Evolutionary conservation across 352 stramenopile genomes (phyloP).

Genomic region (Phytophthora multivora): DNA sequence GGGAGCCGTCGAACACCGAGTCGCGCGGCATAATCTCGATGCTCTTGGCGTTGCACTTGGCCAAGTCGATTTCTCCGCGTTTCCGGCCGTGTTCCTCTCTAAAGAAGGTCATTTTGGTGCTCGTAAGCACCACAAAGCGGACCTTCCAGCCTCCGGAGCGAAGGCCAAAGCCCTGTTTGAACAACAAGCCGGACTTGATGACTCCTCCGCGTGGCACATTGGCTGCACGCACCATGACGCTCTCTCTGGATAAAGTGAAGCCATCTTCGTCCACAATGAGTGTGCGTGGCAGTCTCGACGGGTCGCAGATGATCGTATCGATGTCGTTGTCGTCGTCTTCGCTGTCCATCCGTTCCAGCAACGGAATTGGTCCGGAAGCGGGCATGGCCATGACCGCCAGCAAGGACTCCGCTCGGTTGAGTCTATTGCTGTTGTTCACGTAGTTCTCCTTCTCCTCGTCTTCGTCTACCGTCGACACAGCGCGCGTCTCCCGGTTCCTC

Average conservation of each 20-base stretch:
- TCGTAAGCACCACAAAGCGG: slow-evolving; percentile 71
- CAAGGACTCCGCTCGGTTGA: slow-evolving; percentile 31
- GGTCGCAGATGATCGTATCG: slow-evolving; percentile 67
- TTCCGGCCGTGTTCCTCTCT: slow-evolving; percentile 70
- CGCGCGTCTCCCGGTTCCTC: slow-evolving; percentile 10
- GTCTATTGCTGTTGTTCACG: slow-evolving; percentile 11
- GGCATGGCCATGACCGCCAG: slow-evolving; percentile 48
- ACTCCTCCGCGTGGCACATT: slow-evolving; percentile 41
- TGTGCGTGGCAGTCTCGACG: slow-evolving; percentile 52
- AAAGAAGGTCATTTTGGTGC: slow-evolving; percentile 72
- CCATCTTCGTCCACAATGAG: slow-evolving; percentile 76
- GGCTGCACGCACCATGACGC: slow-evolving; percentile 49
- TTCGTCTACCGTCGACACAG: slow-evolving; percentile 26
- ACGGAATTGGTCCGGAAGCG: slow-evolving; percentile 39
- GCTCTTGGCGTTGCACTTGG: slow-evolving; percentile 63
- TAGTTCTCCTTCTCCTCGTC: slow-evolving; percentile 34
- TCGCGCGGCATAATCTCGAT: slow-evolving; percentile 87
- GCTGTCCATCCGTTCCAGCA: slow-evolving; percentile 43
- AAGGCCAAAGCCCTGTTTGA: slow-evolving; percentile 75
- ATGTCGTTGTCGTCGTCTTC: slow-evolving; percentile 66
- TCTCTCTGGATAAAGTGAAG: slow-evolving; percentile 61
- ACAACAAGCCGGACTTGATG: slow-evolving; percentile 75
- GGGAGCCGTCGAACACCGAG: slow-evolving; percentile 74
- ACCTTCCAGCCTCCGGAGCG: slow-evolving; percentile 75
- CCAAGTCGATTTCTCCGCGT: slow-evolving; percentile 74